Percentiles rank a stretch among this genome's conserved stretches.
Conservation (phyloP, 1,284 basidiomycete genomes). For the Coniophora puteana region DNA sequence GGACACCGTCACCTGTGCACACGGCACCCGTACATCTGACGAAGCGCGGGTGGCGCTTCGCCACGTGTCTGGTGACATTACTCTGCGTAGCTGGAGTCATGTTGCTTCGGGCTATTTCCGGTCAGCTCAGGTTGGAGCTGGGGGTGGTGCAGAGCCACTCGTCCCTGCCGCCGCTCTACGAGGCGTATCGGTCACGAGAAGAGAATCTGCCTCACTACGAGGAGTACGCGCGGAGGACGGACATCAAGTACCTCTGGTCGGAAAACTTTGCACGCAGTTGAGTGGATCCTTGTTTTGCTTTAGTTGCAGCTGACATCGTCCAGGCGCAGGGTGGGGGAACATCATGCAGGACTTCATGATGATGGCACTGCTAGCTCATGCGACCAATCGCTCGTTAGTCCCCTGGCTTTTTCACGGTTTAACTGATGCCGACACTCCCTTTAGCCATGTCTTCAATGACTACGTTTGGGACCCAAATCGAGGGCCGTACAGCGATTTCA, state of each 20-base stretch:
- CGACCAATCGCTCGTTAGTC: constrained; percentile 22
- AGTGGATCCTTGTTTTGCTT: no score
- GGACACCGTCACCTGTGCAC: background rate
- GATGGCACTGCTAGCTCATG: constrained; percentile 21
- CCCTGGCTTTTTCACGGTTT: background rate
- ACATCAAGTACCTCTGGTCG: constrained; percentile 24
- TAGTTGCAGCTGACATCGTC: no score
- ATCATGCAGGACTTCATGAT: constrained; percentile 31
- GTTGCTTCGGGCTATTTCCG: no score
- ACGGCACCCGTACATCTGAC: background rate
- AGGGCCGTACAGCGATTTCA: constrained; percentile 23
- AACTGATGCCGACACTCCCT: background rate
- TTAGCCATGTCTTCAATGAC: constrained; percentile 30
- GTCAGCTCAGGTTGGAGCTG: no score
- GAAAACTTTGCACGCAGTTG: constrained; percentile 27
- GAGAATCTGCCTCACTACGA: constrained; percentile 18
- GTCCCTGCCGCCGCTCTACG: constrained; percentile 23
- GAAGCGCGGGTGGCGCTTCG: no score
- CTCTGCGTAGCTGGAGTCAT: no score
- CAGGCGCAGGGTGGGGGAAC: constrained; percentile 32
- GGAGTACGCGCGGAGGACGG: constrained; percentile 14
- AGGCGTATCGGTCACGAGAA: constrained; percentile 15
- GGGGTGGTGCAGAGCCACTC: no score
- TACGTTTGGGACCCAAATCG: constrained; percentile 30
- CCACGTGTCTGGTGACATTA: no score